These are phyloP conservation scores for Trametopsis cervina DNA, from an alignment of 768 basidiomycete species.

Conservation along the genomic window DNA sequence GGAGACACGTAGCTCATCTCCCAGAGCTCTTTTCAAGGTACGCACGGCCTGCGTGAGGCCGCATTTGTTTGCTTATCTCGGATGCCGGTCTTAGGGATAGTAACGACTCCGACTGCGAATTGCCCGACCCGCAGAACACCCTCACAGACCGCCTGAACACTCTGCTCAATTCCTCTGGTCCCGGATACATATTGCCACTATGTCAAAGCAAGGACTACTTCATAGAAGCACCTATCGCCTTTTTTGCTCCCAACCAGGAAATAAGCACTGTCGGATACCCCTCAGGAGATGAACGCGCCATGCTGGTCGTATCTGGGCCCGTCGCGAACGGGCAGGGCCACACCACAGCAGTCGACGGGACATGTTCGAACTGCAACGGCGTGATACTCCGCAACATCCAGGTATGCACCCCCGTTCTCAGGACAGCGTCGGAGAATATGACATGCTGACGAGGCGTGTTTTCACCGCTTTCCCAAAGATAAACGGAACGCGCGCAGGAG, in stretches of 20 bases:
- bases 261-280: constrained; percentile 80
- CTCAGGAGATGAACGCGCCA: constrained; percentile 56
- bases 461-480: constrained; percentile 36
- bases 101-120: constrained; percentile 19
- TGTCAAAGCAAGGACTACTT: constrained; percentile 59
- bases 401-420: constrained; percentile 28
- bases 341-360: constrained; percentile 66
- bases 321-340: constrained; percentile 57
- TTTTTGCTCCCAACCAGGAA: constrained; percentile 65
- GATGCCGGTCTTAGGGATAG: constrained; percentile 2
- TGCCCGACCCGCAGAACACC: constrained; percentile 54
- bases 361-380: constrained; percentile 50
- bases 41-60: not conserved
- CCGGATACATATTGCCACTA: constrained; percentile 58
- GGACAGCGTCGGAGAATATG: too few species aligned
- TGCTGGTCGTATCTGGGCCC: constrained; percentile 61
- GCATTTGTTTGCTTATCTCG: not conserved
- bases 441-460: not conserved
- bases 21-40: constrained; percentile 10
- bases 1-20: constrained; percentile 6
- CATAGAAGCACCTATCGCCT: constrained; percentile 60
- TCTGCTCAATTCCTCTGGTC: constrained; percentile 56
- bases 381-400: constrained; percentile 67
- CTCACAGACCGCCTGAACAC: constrained; percentile 58
- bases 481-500: constrained; percentile 60